Conservation (phyloP, 352 stramenopile genomes). For the Globisporangium ultimum region DNA sequence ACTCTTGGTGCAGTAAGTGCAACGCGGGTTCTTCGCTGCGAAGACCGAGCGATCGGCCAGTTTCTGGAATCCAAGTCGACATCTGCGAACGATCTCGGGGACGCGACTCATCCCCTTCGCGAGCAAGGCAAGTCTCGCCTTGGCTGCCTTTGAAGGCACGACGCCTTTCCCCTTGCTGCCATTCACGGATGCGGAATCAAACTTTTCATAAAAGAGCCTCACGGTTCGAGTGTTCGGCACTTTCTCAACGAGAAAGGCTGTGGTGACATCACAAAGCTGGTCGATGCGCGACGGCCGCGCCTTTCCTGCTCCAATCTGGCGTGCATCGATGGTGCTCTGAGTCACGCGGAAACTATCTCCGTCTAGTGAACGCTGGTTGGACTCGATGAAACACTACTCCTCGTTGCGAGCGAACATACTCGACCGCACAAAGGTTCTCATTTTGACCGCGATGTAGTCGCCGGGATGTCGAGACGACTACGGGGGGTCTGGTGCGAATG, state of each 20-base stretch:
- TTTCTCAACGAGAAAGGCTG: conserved; percentile 27
- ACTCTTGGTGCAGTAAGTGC: conserved; percentile 43
- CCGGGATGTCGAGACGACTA: conserved; percentile 1
- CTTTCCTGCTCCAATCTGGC: conserved; percentile 29
- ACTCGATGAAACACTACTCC: conserved; percentile 49
- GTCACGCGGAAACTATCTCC: conserved; percentile 25
- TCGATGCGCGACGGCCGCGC: conserved; percentile 26
- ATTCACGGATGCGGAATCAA: not conserved
- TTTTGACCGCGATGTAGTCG: conserved; percentile 37
- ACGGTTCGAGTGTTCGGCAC: conserved; percentile 10
- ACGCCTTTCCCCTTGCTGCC: not conserved
- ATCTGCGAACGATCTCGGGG: conserved; percentile 25
- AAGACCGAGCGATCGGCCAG: conserved; percentile 18
- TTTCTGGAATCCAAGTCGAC: conserved; percentile 31
- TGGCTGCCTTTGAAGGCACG: conserved; percentile 22
- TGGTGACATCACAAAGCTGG: conserved; percentile 34
- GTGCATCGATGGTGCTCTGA: conserved; percentile 23
- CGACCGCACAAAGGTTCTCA: conserved; percentile 33
- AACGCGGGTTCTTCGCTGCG: conserved; percentile 28
- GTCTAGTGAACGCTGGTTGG: conserved; percentile 19
- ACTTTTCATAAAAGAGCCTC: conserved; percentile 30
- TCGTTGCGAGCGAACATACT: conserved; percentile 32
- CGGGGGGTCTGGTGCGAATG: no score
- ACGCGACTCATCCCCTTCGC: conserved; percentile 25
- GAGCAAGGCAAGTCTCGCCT: conserved; percentile 19